Evolutionary conservation across 441 rosid genomes (phyloP), one percentile per base, ranked within the genome.

Genomic region (Bruguiera hainesii): DNA sequence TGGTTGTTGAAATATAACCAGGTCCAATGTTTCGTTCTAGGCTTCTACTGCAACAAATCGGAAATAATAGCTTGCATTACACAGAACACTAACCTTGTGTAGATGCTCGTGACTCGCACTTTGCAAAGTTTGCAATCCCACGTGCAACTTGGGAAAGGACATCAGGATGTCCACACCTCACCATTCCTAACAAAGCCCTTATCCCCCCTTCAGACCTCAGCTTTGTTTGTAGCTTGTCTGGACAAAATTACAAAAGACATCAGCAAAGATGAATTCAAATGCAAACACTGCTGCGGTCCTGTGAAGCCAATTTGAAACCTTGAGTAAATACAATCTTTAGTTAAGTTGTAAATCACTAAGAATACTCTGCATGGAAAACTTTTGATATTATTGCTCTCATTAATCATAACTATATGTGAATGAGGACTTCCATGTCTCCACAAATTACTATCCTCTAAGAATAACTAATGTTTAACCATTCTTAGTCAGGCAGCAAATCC

Each of bases 61-160:
- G 18, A 3, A 42, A 42, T 42, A 42, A 42, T 42, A 13, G 48
- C 56, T 46, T 49, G 21, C 11, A 39, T 69, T 46, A 50, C 63
- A 30, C 3, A 35, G 30, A 79, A 29, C 53, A 53, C 66, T 65
- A 71, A 90, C 98, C 99, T 81, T 88, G 95, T 60, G 83, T 75
- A 72, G 90, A 77, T 69, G 90, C 88, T 69, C 95, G 85, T 19
- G 99, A 95, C 82, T 95, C 99, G 37, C 99, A 95, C 79, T 95
- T 95, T 56, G 98, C 99, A 74, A 95, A 95, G 72, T 95, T 95
- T 9, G 99, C 99, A 58, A 95, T 84, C 65, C 99, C 99, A 16
- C 99, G 89, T 56, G 99, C 99, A 71, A 95, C 92, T 83, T 95
- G 99, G 25, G 99, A 89, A 60, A 95, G 97, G 65, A 95, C 99